These are phyloP conservation scores for Plasmodium malariae DNA, from an alignment of 169 alveolate genomes.

Conservation along the genomic window DNA sequence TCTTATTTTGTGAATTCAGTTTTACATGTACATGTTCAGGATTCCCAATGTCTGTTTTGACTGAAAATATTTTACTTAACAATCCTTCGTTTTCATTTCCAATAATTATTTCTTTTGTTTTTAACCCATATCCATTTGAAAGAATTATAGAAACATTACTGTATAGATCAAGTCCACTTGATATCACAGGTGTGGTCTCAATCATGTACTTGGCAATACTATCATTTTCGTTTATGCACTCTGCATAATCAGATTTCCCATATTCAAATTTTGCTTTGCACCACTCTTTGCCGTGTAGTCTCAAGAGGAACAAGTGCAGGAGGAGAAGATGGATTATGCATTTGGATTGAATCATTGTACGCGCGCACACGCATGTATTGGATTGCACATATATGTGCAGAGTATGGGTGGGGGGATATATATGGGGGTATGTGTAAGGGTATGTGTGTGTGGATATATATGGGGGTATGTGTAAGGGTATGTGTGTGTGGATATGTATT, in stretches of 20 bases:
- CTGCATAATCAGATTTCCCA: slow-evolving; percentile 90
- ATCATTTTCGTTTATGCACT: slow-evolving; percentile 90
- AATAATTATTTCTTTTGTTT: slow-evolving; percentile 86
- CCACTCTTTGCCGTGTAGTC: slow-evolving; percentile 84
- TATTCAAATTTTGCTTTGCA: slow-evolving; percentile 90
- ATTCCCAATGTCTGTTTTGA: slow-evolving; percentile 74
- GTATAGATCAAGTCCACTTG: slow-evolving; percentile 85
- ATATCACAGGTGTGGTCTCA: slow-evolving; percentile 87
- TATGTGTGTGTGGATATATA: neutral
- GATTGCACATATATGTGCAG: neutral
- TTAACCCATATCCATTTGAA: slow-evolving; percentile 85
- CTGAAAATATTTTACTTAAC: slow-evolving; percentile 80
- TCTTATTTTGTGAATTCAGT: slow-evolving; percentile 83
- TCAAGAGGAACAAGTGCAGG: slow-evolving; percentile 1
- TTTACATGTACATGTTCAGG: slow-evolving; percentile 79
- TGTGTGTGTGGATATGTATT: neutral
- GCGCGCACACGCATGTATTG: neutral
- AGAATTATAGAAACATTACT: slow-evolving; percentile 82
- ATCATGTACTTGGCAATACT: slow-evolving; percentile 87
- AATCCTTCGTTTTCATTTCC: slow-evolving; percentile 86
- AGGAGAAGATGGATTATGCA: neutral
- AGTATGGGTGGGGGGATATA: neutral
- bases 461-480: neutral
- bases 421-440: neutral
- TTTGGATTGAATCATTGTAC: slow-evolving; percentile 16